Evolutionary conservation across 805 yeast species (phyloP), one percentile per base, ranked within the genome.

Genomic region (Nakazawaea populi): DNA sequence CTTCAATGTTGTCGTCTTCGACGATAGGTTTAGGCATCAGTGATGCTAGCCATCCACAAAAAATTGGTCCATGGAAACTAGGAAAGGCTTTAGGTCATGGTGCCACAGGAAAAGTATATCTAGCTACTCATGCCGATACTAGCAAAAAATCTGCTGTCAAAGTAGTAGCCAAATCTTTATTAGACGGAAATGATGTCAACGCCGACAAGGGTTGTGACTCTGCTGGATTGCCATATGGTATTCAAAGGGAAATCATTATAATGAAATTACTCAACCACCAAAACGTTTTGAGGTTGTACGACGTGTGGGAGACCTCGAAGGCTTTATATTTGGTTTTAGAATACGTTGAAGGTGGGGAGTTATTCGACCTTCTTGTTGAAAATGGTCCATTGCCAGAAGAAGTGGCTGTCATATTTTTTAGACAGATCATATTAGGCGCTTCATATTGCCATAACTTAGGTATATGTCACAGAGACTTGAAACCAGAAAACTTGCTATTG

Each of bases 241-340:
- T 94, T 43, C 99, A 94, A 69, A 79, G 98, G 57, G 99, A 94
- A 65, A 96, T 94, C 56, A 91, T 94, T 59, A 94, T 94, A 59
- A 94, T 92, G 99, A 94, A 94, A 69, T 75, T 94, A 41, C 80
- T 94, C 44, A 88, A 94, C 54, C 98, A 94, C 67, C 89, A 96
- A 10, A 92, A 94, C 62, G 94, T 94, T 28, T 83, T 94, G 79
- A 87, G 94, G 29, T 73, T 94, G 39, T 94, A 90, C 64, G 99
- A 94, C 63, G 99, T 94, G 28, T 94, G 98, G 98, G 99, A 94
- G 68, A 92, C 95, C 57, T 85, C 89, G 57, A 89, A 89, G 62
- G 96, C 92, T 54, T 74, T 94, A 52, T 87, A 84, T 60, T 66
- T 87, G 56, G 89, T 87, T 12, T 69, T 87, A 47, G 95, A 87